phyloP scores from a whole-genome alignment of 306 rosid species.

The Prunus campanulata region DNA sequence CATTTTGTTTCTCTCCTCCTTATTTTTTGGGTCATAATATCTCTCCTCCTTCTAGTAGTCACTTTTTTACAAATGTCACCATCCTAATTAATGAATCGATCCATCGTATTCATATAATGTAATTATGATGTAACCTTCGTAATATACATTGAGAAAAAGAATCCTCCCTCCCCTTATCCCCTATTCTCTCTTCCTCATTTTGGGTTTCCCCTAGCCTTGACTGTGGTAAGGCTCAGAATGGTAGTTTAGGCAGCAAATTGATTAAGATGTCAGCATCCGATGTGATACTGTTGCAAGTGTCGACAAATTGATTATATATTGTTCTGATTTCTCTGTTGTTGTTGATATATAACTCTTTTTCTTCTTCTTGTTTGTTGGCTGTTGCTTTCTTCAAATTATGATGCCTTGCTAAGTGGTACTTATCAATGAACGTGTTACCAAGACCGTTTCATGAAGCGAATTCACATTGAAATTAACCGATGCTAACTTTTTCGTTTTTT shows the following conservation, averaged over 20 bases:
- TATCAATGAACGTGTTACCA: too few species aligned
- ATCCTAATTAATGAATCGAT: background rate
- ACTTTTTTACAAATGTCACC: background rate
- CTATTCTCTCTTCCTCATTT: too few species aligned
- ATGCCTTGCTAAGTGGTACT: background rate
- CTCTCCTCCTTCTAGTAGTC: background rate
- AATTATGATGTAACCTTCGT: too few species aligned
- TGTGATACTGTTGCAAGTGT: slow-evolving; percentile 7
- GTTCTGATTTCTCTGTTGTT: slow-evolving; percentile 1
- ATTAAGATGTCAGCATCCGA: slow-evolving; percentile 16
- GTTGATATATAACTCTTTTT: background rate
- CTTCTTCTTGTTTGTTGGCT: background rate
- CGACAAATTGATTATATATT: background rate
- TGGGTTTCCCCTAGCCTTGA: too few species aligned
- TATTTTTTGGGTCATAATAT: too few species aligned
- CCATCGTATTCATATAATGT: too few species aligned
- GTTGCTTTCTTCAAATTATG: background rate
- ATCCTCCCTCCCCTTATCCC: too few species aligned
- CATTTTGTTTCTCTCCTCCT: too few species aligned
- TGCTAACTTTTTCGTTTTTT: too few species aligned
- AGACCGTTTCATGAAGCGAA: too few species aligned
- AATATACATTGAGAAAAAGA: too few species aligned
- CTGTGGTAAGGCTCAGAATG: background rate
- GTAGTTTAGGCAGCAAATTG: background rate
- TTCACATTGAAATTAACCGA: too few species aligned